A percentile compares a stretch with the other conserved stretches of the same genome.
These are phyloP conservation scores for Septoria linicola DNA, from an alignment of 2,329 filamentous ascomycete species.

Conservation along the genomic window DNA sequence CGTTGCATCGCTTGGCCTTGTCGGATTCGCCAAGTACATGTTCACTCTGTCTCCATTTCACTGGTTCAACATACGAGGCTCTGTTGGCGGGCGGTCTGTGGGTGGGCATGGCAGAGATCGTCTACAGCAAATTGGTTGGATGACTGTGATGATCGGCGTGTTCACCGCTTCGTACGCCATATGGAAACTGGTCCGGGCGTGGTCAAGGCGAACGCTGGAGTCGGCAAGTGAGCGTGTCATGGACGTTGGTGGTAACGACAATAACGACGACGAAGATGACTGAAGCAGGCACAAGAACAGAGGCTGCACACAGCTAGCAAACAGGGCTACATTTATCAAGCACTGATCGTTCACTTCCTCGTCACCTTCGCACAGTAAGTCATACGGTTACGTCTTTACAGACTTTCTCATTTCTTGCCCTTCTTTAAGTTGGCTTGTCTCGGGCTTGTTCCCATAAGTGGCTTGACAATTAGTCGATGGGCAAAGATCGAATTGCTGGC, in stretches of 20 bases:
- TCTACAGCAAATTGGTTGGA: slow-evolving; percentile 74
- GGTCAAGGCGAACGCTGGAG: slow-evolving; percentile 71
- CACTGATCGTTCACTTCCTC: background rate
- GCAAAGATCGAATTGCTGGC: slow-evolving; percentile 65
- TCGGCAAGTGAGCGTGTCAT: slow-evolving; percentile 76
- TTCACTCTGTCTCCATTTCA: slow-evolving; percentile 72
- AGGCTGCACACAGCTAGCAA: background rate
- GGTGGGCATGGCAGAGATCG: slow-evolving; percentile 70
- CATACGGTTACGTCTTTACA: background rate
- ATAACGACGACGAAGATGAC: slow-evolving; percentile 51
- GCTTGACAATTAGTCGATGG: slow-evolving; percentile 96
- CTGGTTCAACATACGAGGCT: slow-evolving; percentile 66
- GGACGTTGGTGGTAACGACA: slow-evolving; percentile 70
- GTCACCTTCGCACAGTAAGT: slow-evolving; percentile 6
- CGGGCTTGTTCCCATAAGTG: slow-evolving; percentile 52
- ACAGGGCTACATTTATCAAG: slow-evolving; percentile 1
- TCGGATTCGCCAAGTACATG: slow-evolving; percentile 81
- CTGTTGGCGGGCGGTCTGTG: slow-evolving; percentile 42
- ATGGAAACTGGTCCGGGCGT: slow-evolving; percentile 75
- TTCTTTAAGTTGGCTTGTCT: slow-evolving; percentile 95
- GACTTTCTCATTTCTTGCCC: slow-evolving; percentile 54
- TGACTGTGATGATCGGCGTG: slow-evolving; percentile 76
- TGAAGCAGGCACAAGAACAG: slow-evolving; percentile 17
- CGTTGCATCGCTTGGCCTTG: slow-evolving; percentile 79
- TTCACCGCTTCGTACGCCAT: slow-evolving; percentile 78